phyloP scores from a whole-genome alignment of 2,329 filamentous ascomycete genomes.

The Monosporascus sp. region DNA sequence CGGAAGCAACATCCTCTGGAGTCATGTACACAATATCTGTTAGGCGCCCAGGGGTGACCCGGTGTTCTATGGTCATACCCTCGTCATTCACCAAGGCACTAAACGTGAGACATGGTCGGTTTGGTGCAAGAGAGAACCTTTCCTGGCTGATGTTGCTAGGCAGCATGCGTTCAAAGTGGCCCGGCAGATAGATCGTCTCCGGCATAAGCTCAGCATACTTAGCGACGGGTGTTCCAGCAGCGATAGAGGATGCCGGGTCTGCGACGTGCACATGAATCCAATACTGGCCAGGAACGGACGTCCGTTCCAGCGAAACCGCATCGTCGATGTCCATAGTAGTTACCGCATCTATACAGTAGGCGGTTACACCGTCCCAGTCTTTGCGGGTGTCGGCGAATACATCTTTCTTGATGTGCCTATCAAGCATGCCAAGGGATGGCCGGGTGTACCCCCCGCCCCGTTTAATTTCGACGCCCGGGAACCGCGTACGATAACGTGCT shows the following conservation, averaged over 20 bases:
- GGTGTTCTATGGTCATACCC: constrained; percentile 49
- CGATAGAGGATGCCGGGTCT: constrained; percentile 68
- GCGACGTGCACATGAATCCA: constrained; percentile 79
- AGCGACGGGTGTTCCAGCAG: constrained; percentile 51
- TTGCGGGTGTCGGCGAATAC: constrained; percentile 46
- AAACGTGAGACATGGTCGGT: constrained; percentile 54
- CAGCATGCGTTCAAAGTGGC: constrained; percentile 55
- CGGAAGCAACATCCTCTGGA: constrained; percentile 41
- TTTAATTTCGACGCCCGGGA: constrained; percentile 43
- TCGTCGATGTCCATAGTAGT: constrained; percentile 71
- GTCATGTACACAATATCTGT: constrained; percentile 53
- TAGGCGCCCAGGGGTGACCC: constrained; percentile 49
- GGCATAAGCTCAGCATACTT: constrained; percentile 57
- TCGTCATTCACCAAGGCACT: constrained; percentile 50
- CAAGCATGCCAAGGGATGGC: constrained; percentile 23
- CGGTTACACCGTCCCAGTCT: constrained; percentile 52
- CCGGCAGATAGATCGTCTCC: constrained; percentile 55
- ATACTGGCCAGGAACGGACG: constrained; percentile 47
- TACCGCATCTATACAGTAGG: constrained; percentile 69
- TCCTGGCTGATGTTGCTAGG: constrained; percentile 42
- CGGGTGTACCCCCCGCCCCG: constrained; percentile 38
- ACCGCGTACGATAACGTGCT: constrained; percentile 53
- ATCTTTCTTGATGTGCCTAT: constrained; percentile 36
- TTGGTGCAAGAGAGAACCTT: constrained; percentile 48
- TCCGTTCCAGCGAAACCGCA: constrained; percentile 64